Evolutionary conservation across 345 rosid genomes (phyloP).

Genomic region (Ceriops tagal): DNA sequence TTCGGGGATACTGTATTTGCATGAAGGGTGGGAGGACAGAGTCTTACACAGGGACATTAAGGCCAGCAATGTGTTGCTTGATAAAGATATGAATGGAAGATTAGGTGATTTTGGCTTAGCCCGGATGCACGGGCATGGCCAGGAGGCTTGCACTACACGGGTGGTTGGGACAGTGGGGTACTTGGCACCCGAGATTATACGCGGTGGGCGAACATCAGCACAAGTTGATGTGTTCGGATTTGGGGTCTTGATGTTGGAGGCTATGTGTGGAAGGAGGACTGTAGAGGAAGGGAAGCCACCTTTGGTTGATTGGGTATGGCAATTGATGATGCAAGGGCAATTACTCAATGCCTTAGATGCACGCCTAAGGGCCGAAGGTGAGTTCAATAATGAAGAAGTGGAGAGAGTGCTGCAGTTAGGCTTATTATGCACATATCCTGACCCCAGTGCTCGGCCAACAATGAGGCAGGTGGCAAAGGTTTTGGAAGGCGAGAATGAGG

Average conservation of each 20-base stretch:
- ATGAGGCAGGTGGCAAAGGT: constrained; percentile 77
- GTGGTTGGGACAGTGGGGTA: constrained; percentile 79
- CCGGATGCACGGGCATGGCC: constrained; percentile 59
- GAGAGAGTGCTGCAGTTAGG: constrained; percentile 59
- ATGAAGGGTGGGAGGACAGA: constrained; percentile 72
- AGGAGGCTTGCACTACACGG: constrained; percentile 51
- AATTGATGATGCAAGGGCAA: constrained; percentile 40
- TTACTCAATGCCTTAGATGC: constrained; percentile 44
- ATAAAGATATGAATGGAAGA: constrained; percentile 64
- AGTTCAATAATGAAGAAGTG: constrained; percentile 37
- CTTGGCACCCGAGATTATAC: constrained; percentile 63
- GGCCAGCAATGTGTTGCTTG: constrained; percentile 78
- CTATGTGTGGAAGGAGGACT: constrained; percentile 54
- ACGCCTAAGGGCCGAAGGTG: constrained; percentile 36
- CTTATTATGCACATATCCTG: constrained; percentile 58
- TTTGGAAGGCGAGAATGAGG: constrained; percentile 48
- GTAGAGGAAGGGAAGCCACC: constrained; percentile 43
- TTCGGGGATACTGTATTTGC: constrained; percentile 55
- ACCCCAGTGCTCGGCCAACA: constrained; percentile 47
- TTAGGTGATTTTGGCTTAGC: constrained; percentile 77
- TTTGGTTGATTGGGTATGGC: constrained; percentile 44
- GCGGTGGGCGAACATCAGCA: constrained; percentile 43
- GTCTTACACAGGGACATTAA: constrained; percentile 78
- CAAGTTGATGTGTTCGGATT: constrained; percentile 51
- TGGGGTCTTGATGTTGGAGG: constrained; percentile 49